phyloP scores from a whole-genome alignment of 2,329 filamentous ascomycete genomes.

The Botrytis fragariae region DNA sequence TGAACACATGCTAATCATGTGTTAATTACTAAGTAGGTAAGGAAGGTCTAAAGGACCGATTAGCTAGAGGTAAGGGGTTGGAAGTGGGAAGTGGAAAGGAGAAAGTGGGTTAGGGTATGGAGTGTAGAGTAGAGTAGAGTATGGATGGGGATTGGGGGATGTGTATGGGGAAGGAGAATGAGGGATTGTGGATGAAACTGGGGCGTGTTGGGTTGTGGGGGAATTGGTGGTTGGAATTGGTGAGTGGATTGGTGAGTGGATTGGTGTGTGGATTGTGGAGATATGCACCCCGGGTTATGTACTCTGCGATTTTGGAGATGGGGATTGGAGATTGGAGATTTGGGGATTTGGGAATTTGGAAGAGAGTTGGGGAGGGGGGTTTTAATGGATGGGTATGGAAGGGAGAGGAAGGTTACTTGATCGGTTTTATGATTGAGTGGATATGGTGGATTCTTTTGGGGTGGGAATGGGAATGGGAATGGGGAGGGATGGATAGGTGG shows the following conservation, averaged over 20 bases:
- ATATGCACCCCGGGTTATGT: not conserved
- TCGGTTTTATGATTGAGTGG: no score
- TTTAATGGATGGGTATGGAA: no score
- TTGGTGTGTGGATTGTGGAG: no score
- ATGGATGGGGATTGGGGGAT: no score
- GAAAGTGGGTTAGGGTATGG: not conserved
- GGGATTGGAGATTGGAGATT: not conserved
- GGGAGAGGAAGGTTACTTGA: no score
- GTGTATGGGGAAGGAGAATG: no score
- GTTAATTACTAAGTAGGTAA: not conserved
- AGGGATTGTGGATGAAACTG: no score
- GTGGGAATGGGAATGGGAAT: not conserved
- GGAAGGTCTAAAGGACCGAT: not conserved
- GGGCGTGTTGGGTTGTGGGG: no score
- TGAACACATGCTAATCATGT: not conserved
- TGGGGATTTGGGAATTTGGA: not conserved
- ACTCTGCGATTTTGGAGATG: not conserved
- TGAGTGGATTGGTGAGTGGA: no score
- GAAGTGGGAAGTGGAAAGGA: not conserved
- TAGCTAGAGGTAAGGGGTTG: not conserved
- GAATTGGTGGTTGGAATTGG: no score
- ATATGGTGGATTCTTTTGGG: no score
- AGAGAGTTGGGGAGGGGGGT: not conserved
- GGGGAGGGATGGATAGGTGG: not conserved
- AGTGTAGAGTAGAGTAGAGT: no score